These are phyloP conservation scores for Cocos nucifera DNA, from an alignment of 176 grass and related monocot species.

Conservation along the genomic window DNA sequence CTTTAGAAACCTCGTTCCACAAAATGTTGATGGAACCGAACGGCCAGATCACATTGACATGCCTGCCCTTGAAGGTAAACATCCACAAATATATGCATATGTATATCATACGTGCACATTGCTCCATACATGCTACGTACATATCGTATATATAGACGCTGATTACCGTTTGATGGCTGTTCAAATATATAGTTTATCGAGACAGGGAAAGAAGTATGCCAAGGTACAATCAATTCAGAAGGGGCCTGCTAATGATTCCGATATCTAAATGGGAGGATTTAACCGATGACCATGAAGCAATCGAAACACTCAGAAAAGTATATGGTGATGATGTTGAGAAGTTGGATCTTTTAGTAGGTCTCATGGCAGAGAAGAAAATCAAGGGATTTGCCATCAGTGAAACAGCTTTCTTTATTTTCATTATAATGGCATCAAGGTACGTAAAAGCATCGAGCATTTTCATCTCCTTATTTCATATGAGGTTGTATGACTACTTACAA, in stretches of 20 bases:
- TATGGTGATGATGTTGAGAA: slow-evolving; percentile 58
- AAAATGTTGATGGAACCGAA: slow-evolving; percentile 46
- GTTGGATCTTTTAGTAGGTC: slow-evolving; percentile 51
- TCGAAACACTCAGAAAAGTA: slow-evolving; percentile 28
- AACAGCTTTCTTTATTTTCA: slow-evolving; percentile 52
- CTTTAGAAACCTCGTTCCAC: slow-evolving; percentile 40
- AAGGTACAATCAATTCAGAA: slow-evolving; percentile 49
- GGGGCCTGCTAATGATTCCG: slow-evolving; percentile 32
- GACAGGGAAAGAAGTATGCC: slow-evolving; percentile 46
- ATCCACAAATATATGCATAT: slow-evolving; percentile 14
- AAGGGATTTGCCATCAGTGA: slow-evolving; percentile 62
- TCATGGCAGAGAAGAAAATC: slow-evolving; percentile 69
- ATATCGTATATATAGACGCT: too few relatives aligned
- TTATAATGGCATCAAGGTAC: slow-evolving; percentile 56
- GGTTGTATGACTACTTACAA: too few relatives aligned
- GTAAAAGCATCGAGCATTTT: not conserved
- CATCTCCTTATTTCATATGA: too few relatives aligned
- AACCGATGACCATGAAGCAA: slow-evolving; percentile 42
- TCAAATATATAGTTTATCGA: slow-evolving; percentile 33
- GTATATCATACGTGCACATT: slow-evolving; percentile 12
- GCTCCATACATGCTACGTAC: slow-evolving; percentile 8
- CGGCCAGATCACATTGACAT: slow-evolving; percentile 49
- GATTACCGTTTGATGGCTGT: too few relatives aligned
- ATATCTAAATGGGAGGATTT: slow-evolving; percentile 49
- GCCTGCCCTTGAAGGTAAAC: slow-evolving; percentile 44